Base-by-base conservation (phyloP, 192 early-diverging fungal species). In the Gryganskiella cystojenkinii region DNA sequence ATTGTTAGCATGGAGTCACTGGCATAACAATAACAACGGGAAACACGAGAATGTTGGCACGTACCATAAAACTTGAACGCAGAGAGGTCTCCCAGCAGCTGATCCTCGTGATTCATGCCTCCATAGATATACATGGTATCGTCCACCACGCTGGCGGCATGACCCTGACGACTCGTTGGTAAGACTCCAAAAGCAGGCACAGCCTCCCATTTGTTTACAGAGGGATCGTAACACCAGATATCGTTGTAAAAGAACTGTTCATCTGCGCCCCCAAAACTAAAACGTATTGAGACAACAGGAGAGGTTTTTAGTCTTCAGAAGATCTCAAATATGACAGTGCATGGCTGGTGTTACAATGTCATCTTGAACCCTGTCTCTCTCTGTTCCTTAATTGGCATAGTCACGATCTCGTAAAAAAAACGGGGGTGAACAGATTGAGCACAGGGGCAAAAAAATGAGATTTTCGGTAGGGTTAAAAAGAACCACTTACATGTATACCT, bases 101-200 rank as follows among this genome's bases (percentile, higher is more conserved):
- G 50, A 24, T 82, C 84, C 45, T 84, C 83, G 8, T 64, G 55
- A 31, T 71, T 67, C 52, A 68, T 69, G 3, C 87, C 87, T 51
- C 87, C 87, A 59, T 84, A 84, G 20, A 89, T 74, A 47, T 89
- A 89, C 49, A 89, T 78, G 27, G 83, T 78, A 57, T 85, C 87
- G 31, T 83, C 86, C 4, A 87, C 72, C 0, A 87, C 47, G 40
- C 80, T 51, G 30, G 78, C 47, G 4, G 81, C 59, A 58, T 76
- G 79, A 4, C 73, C 65, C 37, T 82, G 70, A 20, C 87, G 73
- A 68, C 83, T 83, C 19, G 76, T 59, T 0, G 87, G 87, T 52
- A 87, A 73, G 34, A 81, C 81, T 3, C 86, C 83, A n/a, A 80
- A 79, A 17, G 82, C 80, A 10, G 65, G 54, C 8, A 87, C 67